Percentiles rank a stretch among this genome's conserved stretches.
These are phyloP conservation scores for Aspergillus awamori DNA, from an alignment of 2,329 filamentous ascomycete genomes.

Conservation along the genomic window DNA sequence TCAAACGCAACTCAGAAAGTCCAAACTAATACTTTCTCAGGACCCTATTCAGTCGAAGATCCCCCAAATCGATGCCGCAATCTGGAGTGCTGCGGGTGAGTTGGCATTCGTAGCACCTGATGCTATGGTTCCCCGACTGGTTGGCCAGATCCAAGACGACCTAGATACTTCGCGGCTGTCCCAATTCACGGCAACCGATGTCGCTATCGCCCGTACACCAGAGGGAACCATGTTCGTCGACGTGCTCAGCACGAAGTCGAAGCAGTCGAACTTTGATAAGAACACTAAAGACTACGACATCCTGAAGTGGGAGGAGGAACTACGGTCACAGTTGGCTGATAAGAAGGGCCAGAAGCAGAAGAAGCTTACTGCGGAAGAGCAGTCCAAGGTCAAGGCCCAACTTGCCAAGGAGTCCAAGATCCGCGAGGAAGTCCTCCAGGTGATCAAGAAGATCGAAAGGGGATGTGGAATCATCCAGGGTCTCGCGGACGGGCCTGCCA, in stretches of 20 bases:
- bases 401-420: conserved; percentile 83
- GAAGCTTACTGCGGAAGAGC: conserved; percentile 88
- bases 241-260: conserved; percentile 80
- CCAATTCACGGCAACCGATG: conserved; percentile 80
- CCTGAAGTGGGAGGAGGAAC: conserved; percentile 94
- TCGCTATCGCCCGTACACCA: conserved; percentile 87
- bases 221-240: conserved; percentile 89
- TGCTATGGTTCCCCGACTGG: conserved; percentile 72
- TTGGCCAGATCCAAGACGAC: conserved; percentile 73
- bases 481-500: conserved; percentile 84
- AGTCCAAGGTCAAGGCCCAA: conserved; percentile 86
- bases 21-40: conserved; percentile 16
- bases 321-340: conserved; percentile 81
- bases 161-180: conserved; percentile 70
- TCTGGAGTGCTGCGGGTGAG: conserved; percentile 84
- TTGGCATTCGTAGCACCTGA: conserved; percentile 92
- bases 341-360: conserved; percentile 85
- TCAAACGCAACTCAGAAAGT: not conserved
- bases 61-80: conserved; percentile 61
- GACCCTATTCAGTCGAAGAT: conserved; percentile 41
- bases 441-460: conserved; percentile 73
- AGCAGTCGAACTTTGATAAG: conserved; percentile 73
- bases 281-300: conserved; percentile 95
- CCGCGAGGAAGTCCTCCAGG: conserved; percentile 68
- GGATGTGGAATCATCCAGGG: conserved; percentile 84